phyloP scores from a whole-genome alignment of 2,329 filamentous ascomycete species.

The Aspergillus piperis region DNA sequence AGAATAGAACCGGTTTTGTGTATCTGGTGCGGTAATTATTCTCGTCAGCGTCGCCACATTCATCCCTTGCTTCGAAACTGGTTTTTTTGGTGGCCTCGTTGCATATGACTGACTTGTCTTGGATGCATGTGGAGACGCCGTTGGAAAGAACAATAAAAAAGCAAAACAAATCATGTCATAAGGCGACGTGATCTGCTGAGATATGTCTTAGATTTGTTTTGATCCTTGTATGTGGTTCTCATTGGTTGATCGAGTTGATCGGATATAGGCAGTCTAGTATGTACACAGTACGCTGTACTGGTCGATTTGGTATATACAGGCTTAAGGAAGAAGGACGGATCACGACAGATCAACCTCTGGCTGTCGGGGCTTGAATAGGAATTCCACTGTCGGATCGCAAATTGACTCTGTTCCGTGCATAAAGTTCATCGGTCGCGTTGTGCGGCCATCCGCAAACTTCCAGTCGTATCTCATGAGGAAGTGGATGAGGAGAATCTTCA shows the following conservation, averaged over 20 bases:
- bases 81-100: too few relatives aligned
- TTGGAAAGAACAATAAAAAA: too few relatives aligned
- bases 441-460: constrained; percentile 37
- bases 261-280: neutral
- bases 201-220: too few relatives aligned
- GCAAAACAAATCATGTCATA: too few relatives aligned
- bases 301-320: neutral
- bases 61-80: too few relatives aligned
- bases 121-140: too few relatives aligned
- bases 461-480: constrained; percentile 57
- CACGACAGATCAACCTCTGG: constrained; percentile 28
- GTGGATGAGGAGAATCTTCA: constrained; percentile 57
- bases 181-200: too few relatives aligned
- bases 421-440: constrained; percentile 42
- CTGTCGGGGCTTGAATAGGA: constrained; percentile 29
- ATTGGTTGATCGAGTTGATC: neutral
- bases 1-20: too few relatives aligned
- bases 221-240: neutral
- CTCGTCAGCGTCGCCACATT: too few relatives aligned
- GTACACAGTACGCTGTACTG: neutral
- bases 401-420: constrained; percentile 52
- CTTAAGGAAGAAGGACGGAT: neutral
- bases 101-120: too few relatives aligned
- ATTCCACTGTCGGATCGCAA: constrained; percentile 28
- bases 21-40: too few relatives aligned